Evolutionary conservation across 2,329 filamentous ascomycete genomes (phyloP), one percentile per base, ranked within the genome.

Genomic region (Karstenula rhodostoma): DNA sequence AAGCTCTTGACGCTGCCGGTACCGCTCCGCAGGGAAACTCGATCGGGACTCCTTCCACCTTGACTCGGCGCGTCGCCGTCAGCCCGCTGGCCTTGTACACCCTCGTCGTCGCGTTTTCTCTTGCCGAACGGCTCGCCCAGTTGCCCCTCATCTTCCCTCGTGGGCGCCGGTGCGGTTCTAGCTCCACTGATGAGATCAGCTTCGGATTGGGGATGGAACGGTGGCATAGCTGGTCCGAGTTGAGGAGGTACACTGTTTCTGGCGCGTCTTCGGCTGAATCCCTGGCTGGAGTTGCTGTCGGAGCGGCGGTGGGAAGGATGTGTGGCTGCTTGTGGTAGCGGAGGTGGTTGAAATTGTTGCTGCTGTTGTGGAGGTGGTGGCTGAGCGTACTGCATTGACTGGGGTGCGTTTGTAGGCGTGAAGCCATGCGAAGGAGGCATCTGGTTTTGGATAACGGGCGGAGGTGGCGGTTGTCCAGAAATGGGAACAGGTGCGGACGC

Each of bases 361-460:
- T 65, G 64, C 42, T 56, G 57, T 40, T 65, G 59, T 49, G 66
- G 62, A 56, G 61, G 37, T 33, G 51, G 52, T 10, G 52, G 52
- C 23, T 46, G 52, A 17, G 25, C 23, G n/a, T 23, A 43, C 40
- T 68, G 70, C 62, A 77, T 65, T 17, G 74, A 40, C 68, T 79
- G 69, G 64, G 75, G 69, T 61, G 78, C 73, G 61, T 81, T 74
- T 59, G 79, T 69, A 61, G 79, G 67, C 61, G 74, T 77, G 59
- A 77, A 76, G 75, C 68, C 71, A 51, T 75, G 75, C 44, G 70
- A 62, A 29, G 67, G 54, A 46, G 67, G 46, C 37, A 23, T 29
- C 37, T 55, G 52, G 13, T 17, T 37, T 46, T 55, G 52, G 15
- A 35, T 42, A 25, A 47, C 29, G 32, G 52, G 19, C 12, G 42